Conservation (phyloP, 2,329 filamentous ascomycete species). For the Trichoderma hamatum region DNA sequence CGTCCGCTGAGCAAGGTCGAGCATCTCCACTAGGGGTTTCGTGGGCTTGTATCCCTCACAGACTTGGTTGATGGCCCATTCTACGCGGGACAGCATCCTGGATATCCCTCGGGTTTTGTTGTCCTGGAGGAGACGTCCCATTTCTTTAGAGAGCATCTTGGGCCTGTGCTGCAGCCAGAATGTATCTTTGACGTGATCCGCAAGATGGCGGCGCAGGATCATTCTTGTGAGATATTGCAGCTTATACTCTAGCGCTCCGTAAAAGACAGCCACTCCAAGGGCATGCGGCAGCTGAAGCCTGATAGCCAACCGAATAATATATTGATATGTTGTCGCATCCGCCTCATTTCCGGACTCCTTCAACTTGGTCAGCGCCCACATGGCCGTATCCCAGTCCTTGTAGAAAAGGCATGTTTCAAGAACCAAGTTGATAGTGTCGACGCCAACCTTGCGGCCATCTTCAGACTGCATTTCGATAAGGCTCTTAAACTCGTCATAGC, state of each 20-base stretch:
- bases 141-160: conserved; percentile 36
- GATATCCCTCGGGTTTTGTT: conserved; percentile 1
- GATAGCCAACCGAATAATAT: conserved; percentile 45
- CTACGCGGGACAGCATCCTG: conserved; percentile 34
- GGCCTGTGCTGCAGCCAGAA: conserved; percentile 38
- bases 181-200: conserved; percentile 31
- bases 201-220: conserved; percentile 35
- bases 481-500: conserved; percentile 35
- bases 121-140: conserved; percentile 30
- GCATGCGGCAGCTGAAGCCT: conserved; percentile 37
- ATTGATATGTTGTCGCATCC: conserved; percentile 41
- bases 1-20: conserved; percentile 35
- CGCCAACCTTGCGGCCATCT: conserved; percentile 34
- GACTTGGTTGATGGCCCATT: conserved; percentile 37
- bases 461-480: conserved; percentile 35
- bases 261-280: conserved; percentile 40
- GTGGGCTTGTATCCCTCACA: conserved; percentile 37
- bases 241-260: conserved; percentile 39
- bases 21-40: conserved; percentile 35
- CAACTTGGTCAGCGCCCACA: conserved; percentile 38
- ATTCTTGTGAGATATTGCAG: conserved; percentile 35
- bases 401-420: conserved; percentile 38
- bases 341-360: conserved; percentile 33
- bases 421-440: conserved; percentile 44
- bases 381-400: conserved; percentile 39